Base-by-base conservation (phyloP, 1,139 yeast species). In the Saccharomyces hybrid region DNA sequence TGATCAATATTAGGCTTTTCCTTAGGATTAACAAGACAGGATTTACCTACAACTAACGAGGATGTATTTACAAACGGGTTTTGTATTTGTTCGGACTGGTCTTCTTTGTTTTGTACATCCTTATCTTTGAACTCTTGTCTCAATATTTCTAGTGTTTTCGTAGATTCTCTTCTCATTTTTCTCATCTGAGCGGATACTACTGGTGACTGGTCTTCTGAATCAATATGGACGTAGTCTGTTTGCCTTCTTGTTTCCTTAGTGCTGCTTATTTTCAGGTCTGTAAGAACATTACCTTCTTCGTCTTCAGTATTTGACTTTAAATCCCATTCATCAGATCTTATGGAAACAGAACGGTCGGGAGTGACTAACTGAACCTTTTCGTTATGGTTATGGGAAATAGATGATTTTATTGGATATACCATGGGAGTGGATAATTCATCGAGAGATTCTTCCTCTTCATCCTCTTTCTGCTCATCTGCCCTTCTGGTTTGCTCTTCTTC, bases 111-210 rank as follows among this genome's bases (percentile, higher is more conserved):
- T 23, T 42, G 32, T 44, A 20, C 23, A 34, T 55, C 56, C 20
- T 48, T 51, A 14, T 34, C 52, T 29, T 28, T 49, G 20, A 54
- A 58, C 23, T 56, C 62, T 34, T 53, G 55, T 42, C 50, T 55
- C 26, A 59, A 32, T 7, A 38, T 26, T 46, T 56, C 64, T 48
- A 61, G 38, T 1, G 62, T 59, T 42, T 51, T 59, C 16, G 62
- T 55, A 20, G 59, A 53, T 32, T 59, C 61, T 54, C 65, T 55
- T 14, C 56, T 51, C 51, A 55, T 58, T 51, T 54, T 62, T 44
- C 67, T 56, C 50, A 59, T 62, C 42, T 64, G 67, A 4, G 60
- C 61, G 31, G 61, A 42, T 5, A 64, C 66, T 46, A 62, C 48
- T 8, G 69, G 69, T 5, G 68, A 65, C 31, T 61, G 44, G 11